Base-by-base conservation (phyloP, 164 flowering plant genomes). In the Sextonia rubra region DNA sequence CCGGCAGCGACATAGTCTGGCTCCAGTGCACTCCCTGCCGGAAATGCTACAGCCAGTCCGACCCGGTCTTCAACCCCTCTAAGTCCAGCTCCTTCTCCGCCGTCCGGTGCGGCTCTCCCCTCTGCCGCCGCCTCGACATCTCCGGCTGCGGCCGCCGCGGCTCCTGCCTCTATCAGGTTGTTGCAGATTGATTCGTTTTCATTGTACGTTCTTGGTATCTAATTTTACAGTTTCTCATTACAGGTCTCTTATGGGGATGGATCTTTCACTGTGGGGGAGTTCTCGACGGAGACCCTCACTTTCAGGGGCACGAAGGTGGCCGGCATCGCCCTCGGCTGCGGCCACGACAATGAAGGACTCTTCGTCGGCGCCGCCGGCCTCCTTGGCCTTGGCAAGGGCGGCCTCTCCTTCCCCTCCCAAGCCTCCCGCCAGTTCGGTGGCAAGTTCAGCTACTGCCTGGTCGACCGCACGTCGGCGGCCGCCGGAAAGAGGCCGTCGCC, bases 1-100 rank as follows among this genome's bases (percentile, higher is more conserved):
- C 99, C 4, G 99, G 99, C 20, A 88, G 93, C 77, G 99, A 95
- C 79, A 80, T 95, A 72, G 86, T 87, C 18, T 95, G 99, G 99
- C 49, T 93, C 70, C 99, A 95, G 75, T 95, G 99, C 71, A 79
- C 89, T 3, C 99, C 98, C 0, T 95, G 99, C 77, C 75, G 73
- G 73, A 87, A 82, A 64, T 95, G 99, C 78, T 95, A 95, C 85
- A 64, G 88, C 6, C 99, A 95, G 70, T 12, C 88, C 25, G 98
- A 87, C 79, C 97, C 94, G 23, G 73, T 95, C 29, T 95, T 95
- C 81, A 84, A 95, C 78, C 99, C 98, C 60, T n/a, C 69, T 0
- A 80, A 75, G 26, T 95, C 99, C 0, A 15, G 61, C 0, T 78
- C 92, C 3, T 95, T 71, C 72, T 30, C 77, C 15, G 37, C 70